Evolutionary conservation across 768 basidiomycete genomes (phyloP), one percentile per base, ranked within the genome.

Genomic region (Leucocoprinus birnbaumii): DNA sequence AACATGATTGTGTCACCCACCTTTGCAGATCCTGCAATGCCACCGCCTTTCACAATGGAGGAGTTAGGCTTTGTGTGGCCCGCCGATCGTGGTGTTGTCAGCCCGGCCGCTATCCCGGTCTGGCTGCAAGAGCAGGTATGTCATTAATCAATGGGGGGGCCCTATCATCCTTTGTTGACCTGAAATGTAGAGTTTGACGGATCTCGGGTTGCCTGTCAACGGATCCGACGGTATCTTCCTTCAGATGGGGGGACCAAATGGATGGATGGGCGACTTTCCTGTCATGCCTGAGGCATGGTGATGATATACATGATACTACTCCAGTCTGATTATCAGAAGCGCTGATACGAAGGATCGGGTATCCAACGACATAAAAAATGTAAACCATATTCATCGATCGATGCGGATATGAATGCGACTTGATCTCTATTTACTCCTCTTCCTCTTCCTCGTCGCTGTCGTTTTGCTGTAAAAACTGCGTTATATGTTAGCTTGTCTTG

Each of bases 121-220:
- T 97, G 94, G 94, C 72, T 97, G 55, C 93, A 91, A 66, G 94
- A 96, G 69, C 87, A 91, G 75, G 91, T 91, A 48, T 57, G 85
- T 75, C 19, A 21, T 26, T 46, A 14, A 35, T 35, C 34, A n/a
- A 14, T 14, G 14, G 34, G 34, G 14, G 14, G 34, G 34, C 14
- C 14, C 7, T 35, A 35, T 35, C 14, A 14, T 35, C 34, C 6
- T 35, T 35, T n/a, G 11, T 52, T 57, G 49, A 53, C 35, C 45
- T 44, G 53, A 55, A 43, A 56, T 55, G 47, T 70, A 96, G 91
- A 94, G 84, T 65, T 72, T 95, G 59, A 84, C 86, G 14, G 94
- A 98, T 68, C 83, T 98, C 13, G 92, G 94, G 14, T 73, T 97
- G 51, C 94, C 94, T n/a, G 76, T 85, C 35, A 94, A 94, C 61